A percentile compares a stretch with the other conserved stretches of the same genome.
phyloP scores from a whole-genome alignment of 2,329 filamentous ascomycete species.

The Teratosphaeria epicoccoides region DNA sequence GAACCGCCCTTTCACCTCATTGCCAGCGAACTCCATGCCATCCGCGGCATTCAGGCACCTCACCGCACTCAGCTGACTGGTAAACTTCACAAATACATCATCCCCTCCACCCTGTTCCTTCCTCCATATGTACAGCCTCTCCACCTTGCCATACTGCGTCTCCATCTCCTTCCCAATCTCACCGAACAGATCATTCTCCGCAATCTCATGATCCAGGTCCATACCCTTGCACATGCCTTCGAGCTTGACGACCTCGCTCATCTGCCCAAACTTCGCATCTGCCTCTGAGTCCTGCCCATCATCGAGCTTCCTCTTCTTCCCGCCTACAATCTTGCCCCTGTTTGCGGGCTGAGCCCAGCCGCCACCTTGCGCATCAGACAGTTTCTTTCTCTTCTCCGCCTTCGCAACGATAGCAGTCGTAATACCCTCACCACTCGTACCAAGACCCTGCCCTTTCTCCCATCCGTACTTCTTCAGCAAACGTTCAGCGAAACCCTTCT shows the following conservation, averaged over 20 bases:
- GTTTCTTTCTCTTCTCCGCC: constrained; percentile 75
- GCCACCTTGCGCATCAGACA: constrained; percentile 65
- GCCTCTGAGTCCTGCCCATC: constrained; percentile 22
- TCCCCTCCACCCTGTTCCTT: constrained; percentile 31
- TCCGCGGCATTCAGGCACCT: constrained; percentile 86
- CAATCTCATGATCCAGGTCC: constrained; percentile 68
- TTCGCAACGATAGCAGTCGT: constrained; percentile 72
- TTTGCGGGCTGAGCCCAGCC: constrained; percentile 59
- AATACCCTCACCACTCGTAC: constrained; percentile 72
- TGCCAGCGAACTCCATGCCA: constrained; percentile 79
- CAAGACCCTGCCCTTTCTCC: constrained; percentile 77
- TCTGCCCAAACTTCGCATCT: constrained; percentile 35
- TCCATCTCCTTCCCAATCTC: constrained; percentile 93
- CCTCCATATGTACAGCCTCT: constrained; percentile 46
- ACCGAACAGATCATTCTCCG: constrained; percentile 59
- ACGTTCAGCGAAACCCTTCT: constrained; percentile 74
- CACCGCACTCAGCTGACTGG: constrained; percentile 70
- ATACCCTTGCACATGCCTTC: constrained; percentile 79
- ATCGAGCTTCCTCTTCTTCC: constrained; percentile 44
- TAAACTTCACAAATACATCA: constrained; percentile 86
- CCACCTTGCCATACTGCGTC: constrained; percentile 48
- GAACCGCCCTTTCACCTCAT: constrained; percentile 69
- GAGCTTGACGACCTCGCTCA: constrained; percentile 74
- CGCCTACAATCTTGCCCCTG: constrained; percentile 71
- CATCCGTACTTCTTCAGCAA: constrained; percentile 92